Conservation (phyloP, 73 alveolate genomes). For the Uronychia setigera region DNA sequence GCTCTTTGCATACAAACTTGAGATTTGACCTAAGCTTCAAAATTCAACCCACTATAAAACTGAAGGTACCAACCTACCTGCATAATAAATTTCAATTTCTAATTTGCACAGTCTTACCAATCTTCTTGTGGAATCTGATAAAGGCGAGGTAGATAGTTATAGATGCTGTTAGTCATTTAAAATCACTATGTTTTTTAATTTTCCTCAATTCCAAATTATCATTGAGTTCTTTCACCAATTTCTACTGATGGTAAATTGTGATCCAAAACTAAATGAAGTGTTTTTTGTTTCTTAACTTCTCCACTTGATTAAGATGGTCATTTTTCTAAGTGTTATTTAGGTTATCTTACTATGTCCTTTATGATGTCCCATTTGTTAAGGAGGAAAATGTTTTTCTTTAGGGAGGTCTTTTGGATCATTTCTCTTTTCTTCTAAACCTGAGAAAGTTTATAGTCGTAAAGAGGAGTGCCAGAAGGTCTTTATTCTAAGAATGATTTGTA, state of each 20-base stretch:
- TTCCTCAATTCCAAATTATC: background rate
- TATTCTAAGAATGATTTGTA: background rate
- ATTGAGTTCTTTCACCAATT: background rate
- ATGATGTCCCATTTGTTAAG: conserved; percentile 1
- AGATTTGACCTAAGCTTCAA: background rate
- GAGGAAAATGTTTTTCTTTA: background rate
- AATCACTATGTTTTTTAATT: background rate
- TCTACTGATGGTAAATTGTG: background rate
- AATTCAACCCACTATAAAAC: background rate
- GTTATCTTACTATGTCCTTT: background rate
- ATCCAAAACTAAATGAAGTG: background rate
- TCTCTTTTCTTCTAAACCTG: background rate
- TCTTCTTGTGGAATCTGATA: background rate
- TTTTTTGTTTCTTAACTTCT: background rate
- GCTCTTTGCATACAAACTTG: background rate
- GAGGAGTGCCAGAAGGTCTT: background rate
- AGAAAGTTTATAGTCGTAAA: background rate
- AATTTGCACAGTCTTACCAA: background rate
- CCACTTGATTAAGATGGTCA: background rate
- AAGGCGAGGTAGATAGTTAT: background rate
- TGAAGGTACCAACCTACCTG: background rate
- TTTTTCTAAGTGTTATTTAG: background rate
- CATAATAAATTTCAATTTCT: background rate
- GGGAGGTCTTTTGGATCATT: background rate
- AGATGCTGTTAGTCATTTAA: background rate